Evolutionary conservation across 2,329 filamentous ascomycete genomes (phyloP).

Genomic region (Tolypocladium inflatum): DNA sequence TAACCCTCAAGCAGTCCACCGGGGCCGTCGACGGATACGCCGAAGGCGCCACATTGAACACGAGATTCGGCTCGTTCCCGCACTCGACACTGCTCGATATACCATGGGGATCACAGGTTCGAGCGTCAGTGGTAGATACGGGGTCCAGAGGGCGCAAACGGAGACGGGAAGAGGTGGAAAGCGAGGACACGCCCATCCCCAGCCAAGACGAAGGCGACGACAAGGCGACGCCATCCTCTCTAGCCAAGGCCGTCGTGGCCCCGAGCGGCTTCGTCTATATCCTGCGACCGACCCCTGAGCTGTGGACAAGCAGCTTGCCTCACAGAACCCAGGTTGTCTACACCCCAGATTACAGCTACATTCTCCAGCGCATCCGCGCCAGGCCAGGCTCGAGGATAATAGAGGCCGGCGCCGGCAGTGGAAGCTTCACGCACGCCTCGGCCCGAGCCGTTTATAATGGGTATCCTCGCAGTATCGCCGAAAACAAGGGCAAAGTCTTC

Average conservation of each 20-base stretch:
- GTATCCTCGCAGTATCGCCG: slow-evolving; percentile 37
- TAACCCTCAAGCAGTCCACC: slow-evolving; percentile 54
- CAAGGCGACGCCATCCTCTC: slow-evolving; percentile 18
- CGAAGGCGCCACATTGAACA: slow-evolving; percentile 77
- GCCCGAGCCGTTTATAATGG: slow-evolving; percentile 69
- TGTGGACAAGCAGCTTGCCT: slow-evolving; percentile 72
- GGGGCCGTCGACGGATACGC: slow-evolving; percentile 61
- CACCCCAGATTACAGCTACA: slow-evolving; percentile 78
- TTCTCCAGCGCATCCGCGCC: slow-evolving; percentile 66
- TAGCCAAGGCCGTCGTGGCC: slow-evolving; percentile 43
- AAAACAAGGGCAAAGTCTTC: slow-evolving; percentile 59
- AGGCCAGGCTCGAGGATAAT: slow-evolving; percentile 65
- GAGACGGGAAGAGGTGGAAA: slow-evolving; percentile 35
- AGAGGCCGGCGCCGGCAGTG: slow-evolving; percentile 73
- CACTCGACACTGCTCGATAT: slow-evolving; percentile 68
- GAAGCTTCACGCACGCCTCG: slow-evolving; percentile 75
- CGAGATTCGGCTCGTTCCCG: slow-evolving; percentile 84
- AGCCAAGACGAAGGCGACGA: slow-evolving; percentile 24
- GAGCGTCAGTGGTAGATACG: slow-evolving; percentile 83
- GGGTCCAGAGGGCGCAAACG: slow-evolving; percentile 73
- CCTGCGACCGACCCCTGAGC: slow-evolving; percentile 68
- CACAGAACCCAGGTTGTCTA: slow-evolving; percentile 83
- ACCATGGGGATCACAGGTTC: slow-evolving; percentile 86
- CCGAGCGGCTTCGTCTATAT: slow-evolving; percentile 68
- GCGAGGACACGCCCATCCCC: slow-evolving; percentile 31